Conservation (phyloP, 2,329 filamentous ascomycete species). For the Ophiostoma novo-ulmi region DNA sequence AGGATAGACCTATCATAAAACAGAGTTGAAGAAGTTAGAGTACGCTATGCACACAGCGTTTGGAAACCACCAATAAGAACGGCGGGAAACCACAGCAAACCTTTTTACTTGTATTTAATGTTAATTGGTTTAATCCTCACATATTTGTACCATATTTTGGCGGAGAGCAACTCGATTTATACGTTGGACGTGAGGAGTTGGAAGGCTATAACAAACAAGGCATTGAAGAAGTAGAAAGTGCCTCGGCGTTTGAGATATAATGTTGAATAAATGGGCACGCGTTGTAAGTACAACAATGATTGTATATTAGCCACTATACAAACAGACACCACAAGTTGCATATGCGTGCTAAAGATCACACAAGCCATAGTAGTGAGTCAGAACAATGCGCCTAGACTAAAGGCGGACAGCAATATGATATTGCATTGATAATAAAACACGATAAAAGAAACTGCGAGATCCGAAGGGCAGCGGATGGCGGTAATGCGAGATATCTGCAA, state of each 20-base stretch:
- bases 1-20: too few species aligned
- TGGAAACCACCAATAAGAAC: not conserved
- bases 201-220: not conserved
- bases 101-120: too few species aligned
- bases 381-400: not conserved
- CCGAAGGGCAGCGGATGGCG: not conserved
- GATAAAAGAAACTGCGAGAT: not conserved
- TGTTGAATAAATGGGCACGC: not conserved
- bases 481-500: not conserved
- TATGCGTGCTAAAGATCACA: not conserved
- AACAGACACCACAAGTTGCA: not conserved
- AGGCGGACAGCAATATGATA: not conserved
- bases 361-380: not conserved
- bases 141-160: too few species aligned
- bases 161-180: not conserved
- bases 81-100: not conserved
- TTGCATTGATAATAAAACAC: not conserved
- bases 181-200: not conserved
- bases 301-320: not conserved
- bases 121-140: too few species aligned
- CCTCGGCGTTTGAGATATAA: not conserved
- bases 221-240: not conserved
- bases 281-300: not conserved
- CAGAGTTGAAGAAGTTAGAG: too few species aligned
- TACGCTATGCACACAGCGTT: too few species aligned